Conservation (phyloP, 345 rosid species). For the Dovyalis caffra region DNA sequence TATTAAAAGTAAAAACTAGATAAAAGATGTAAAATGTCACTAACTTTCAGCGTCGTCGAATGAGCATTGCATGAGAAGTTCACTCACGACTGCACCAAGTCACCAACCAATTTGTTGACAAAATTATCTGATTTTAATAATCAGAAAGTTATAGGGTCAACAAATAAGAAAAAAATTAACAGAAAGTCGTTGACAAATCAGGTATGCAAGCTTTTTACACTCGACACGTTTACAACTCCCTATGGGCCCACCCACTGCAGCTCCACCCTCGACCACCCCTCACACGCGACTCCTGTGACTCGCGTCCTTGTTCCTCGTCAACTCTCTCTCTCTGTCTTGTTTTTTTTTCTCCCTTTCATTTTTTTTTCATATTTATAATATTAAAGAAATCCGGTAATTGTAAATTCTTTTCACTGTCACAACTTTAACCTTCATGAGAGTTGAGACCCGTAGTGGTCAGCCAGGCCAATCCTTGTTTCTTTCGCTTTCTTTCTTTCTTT, state of each 20-base stretch:
- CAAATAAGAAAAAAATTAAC: background rate
- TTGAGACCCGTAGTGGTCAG: too few species aligned
- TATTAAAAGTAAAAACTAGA: too few species aligned
- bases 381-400: too few species aligned
- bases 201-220: background rate
- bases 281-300: conserved; percentile 11
- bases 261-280: background rate
- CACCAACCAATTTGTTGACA: too few species aligned
- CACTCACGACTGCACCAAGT: too few species aligned
- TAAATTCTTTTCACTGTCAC: too few species aligned
- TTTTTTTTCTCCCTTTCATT: background rate
- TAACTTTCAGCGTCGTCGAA: too few species aligned
- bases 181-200: background rate
- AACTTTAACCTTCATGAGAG: too few species aligned
- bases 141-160: background rate
- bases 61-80: too few species aligned
- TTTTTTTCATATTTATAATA: too few species aligned
- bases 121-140: too few species aligned
- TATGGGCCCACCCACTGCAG: background rate
- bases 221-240: background rate
- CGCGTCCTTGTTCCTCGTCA: background rate
- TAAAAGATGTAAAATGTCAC: too few species aligned
- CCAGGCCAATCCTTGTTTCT: background rate
- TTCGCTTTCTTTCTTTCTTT: background rate
- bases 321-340: background rate